A percentile compares a stretch with the other conserved stretches of the same genome.
Conservation (phyloP, 2,329 filamentous ascomycete species). For the Gyromitra esculenta region DNA sequence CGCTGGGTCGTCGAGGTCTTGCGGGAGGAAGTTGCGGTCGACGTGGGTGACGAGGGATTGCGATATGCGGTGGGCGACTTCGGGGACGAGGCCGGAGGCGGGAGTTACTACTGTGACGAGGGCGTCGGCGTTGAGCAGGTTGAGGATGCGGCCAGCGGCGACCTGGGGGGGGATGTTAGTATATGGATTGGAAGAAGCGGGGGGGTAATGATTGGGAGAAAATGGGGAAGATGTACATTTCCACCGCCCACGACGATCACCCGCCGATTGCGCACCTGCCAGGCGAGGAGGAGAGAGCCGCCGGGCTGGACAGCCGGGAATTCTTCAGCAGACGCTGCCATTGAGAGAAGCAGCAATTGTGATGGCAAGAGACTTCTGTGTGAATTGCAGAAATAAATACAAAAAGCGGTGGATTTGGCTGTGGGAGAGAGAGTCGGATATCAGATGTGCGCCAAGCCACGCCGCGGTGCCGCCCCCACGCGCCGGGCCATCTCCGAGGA, state of each 20-base stretch:
- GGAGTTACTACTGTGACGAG: slow-evolving; percentile 87
- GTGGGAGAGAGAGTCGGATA: not conserved
- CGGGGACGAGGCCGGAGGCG: slow-evolving; percentile 79
- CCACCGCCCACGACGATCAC: slow-evolving; percentile 95
- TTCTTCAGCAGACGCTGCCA: slow-evolving; percentile 56
- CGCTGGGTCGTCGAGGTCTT: slow-evolving; percentile 77
- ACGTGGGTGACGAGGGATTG: slow-evolving; percentile 79
- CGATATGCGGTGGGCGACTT: slow-evolving; percentile 83
- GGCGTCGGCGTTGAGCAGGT: slow-evolving; percentile 94
- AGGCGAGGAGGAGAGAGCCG: slow-evolving; percentile 92
- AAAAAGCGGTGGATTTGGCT: not conserved
- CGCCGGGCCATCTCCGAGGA: slow-evolving; percentile 17
- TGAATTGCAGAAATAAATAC: not conserved
- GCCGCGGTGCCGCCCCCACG: not conserved
- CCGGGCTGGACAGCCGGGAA: slow-evolving; percentile 88
- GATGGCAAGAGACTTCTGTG: not conserved
- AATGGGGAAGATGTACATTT: slow-evolving; percentile 50
- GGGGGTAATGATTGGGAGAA: not conserved
- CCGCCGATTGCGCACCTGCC: slow-evolving; percentile 89
- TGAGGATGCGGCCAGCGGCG: slow-evolving; percentile 90
- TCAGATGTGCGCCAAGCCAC: slow-evolving; percentile 16
- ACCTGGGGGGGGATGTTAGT: slow-evolving; percentile 70
- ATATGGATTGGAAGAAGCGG: not conserved
- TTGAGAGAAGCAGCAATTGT: not conserved
- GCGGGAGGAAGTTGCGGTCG: slow-evolving; percentile 83